Conservation (phyloP, 257 asterid genomes). For the Solanum microdontum region DNA sequence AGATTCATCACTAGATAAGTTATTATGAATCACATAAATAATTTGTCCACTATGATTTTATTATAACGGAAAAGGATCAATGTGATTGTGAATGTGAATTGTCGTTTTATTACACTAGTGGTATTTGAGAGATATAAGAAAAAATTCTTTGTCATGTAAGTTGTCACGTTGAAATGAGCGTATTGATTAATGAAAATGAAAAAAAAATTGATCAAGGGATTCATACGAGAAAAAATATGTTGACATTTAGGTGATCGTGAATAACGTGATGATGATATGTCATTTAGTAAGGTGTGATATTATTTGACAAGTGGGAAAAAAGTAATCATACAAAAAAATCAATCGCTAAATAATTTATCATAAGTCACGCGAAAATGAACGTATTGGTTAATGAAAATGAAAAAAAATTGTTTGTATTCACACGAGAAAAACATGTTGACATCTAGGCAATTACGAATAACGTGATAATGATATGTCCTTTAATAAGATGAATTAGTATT, state of each 20-base stretch:
- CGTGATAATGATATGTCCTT: background rate
- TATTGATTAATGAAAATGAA: too few relatives aligned
- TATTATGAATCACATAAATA: too few relatives aligned
- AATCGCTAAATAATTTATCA: background rate
- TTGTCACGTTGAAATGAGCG: background rate
- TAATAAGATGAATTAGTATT: too few relatives aligned
- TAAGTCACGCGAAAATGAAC: too few relatives aligned
- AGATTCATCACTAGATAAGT: too few relatives aligned
- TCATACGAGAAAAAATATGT: background rate
- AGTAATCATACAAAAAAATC: background rate
- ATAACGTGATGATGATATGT: too few relatives aligned
- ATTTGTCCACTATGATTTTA: background rate
- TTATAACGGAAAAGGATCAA: background rate
- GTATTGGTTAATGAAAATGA: too few relatives aligned
- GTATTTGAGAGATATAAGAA: background rate
- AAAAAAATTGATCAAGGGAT: too few relatives aligned
- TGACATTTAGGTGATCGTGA: background rate
- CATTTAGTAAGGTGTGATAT: background rate
- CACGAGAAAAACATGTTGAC: background rate
- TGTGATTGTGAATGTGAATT: background rate
- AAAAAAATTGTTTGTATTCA: background rate
- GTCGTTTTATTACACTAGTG: background rate
- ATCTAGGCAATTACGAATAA: background rate
- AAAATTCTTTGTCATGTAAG: accelerated
- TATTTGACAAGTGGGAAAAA: background rate